These are phyloP conservation scores for Plasmodium vivax DNA, from an alignment of 169 alveolate genomes.

Conservation along the genomic window DNA sequence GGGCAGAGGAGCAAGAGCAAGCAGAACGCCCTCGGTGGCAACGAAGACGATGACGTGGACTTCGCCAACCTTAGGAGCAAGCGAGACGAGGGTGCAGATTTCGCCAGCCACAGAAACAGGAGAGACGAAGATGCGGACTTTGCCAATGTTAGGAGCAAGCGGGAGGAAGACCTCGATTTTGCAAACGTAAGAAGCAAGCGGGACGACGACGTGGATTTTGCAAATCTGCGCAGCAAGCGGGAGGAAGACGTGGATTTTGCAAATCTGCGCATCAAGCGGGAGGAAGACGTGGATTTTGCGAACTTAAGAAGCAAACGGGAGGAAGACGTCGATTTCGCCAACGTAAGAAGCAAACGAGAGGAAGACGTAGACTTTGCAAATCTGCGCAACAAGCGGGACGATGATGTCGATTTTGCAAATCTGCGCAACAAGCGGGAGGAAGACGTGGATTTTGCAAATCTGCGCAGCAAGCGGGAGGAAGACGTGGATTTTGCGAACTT, in stretches of 20 bases:
- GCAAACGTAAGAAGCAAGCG: too few relatives aligned
- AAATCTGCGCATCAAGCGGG: too few relatives aligned
- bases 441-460: neutral
- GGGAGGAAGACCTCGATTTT: neutral
- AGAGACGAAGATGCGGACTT: neutral
- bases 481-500: neutral
- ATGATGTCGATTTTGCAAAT: neutral
- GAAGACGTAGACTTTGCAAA: neutral
- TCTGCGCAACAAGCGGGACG: conserved; percentile 10
- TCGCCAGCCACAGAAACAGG: conserved; percentile 4
- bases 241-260: too few relatives aligned
- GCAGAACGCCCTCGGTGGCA: neutral
- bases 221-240: too few relatives aligned
- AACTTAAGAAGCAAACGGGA: too few relatives aligned
- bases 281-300: too few relatives aligned
- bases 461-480: conserved; percentile 10
- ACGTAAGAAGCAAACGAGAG: too few relatives aligned
- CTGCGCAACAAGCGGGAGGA: conserved; percentile 16
- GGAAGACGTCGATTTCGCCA: too few relatives aligned
- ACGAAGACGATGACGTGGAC: conserved; percentile 10
- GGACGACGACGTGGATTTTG: too few relatives aligned
- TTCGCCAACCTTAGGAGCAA: neutral
- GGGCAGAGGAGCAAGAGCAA: conserved; percentile 5
- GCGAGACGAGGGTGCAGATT: neutral
- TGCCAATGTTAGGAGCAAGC: neutral